Evolutionary conservation across 495 filamentous ascomycete genomes (phyloP).

Genomic region (Hypoxylon trugodes): DNA sequence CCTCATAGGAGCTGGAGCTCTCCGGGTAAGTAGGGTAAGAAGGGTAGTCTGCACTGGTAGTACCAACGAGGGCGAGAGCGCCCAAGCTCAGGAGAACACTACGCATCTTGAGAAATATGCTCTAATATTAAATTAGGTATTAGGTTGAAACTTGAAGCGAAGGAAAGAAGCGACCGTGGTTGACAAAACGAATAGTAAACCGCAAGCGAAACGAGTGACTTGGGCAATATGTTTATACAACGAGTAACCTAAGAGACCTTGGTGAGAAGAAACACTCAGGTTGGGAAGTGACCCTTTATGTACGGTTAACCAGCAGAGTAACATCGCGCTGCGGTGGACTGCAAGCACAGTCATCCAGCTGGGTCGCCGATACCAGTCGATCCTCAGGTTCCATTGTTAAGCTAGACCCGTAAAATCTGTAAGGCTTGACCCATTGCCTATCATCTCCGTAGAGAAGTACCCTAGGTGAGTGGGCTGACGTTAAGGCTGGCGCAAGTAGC

Average conservation of each 20-base stretch:
- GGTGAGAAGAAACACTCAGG: conserved; percentile 2
- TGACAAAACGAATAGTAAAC: conserved; percentile 13
- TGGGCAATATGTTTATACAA: conserved; percentile 33
- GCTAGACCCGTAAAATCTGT: conserved; percentile 27
- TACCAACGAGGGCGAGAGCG: conserved; percentile 29
- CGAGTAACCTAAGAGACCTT: conserved; percentile 10
- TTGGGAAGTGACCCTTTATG: conserved; percentile 30
- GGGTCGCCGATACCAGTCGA: conserved; percentile 31
- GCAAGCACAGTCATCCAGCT: conserved; percentile 7
- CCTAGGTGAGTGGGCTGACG: conserved; percentile 38
- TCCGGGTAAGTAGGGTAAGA: conserved; percentile 9
- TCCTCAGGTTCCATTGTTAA: conserved; percentile 26
- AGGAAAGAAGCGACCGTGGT: conserved; percentile 24
- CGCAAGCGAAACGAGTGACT: conserved; percentile 41
- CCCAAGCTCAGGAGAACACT: conserved; percentile 29
- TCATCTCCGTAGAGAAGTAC: conserved; percentile 16
- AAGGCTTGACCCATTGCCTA: conserved; percentile 31
- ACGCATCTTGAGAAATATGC: conserved; percentile 22
- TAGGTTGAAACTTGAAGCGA: conserved; percentile 22
- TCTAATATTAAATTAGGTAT: conserved; percentile 34
- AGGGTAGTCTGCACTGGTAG: conserved; percentile 23
- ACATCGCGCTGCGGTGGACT: conserved; percentile 29
- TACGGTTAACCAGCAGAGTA: conserved; percentile 16
- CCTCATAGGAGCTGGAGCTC: background rate
- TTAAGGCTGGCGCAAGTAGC: conserved; percentile 37